Percentiles rank a stretch among this genome's conserved stretches.
Conservation (phyloP, 106 monocot species). For the Dendrobium officinale region DNA sequence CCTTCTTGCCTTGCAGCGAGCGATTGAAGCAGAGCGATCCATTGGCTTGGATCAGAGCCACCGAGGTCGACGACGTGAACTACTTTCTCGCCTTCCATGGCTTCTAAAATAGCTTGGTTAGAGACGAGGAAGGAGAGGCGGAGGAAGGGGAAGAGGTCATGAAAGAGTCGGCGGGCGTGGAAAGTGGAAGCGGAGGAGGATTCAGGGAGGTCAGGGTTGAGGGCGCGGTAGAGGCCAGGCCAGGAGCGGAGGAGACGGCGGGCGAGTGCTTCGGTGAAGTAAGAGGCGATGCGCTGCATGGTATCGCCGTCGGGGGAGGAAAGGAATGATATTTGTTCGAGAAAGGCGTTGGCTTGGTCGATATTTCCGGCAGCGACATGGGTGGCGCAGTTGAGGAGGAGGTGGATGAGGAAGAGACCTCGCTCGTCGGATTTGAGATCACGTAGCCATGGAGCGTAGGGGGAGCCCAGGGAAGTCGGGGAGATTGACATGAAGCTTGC, state of each 20-base stretch:
- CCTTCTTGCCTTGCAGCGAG: slow-evolving; percentile 25
- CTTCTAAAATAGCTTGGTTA: slow-evolving; percentile 49
- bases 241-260: slow-evolving; percentile 29
- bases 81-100: slow-evolving; percentile 43
- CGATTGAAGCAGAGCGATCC: slow-evolving; percentile 38
- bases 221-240: slow-evolving; percentile 34
- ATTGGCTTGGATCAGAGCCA: slow-evolving; percentile 32
- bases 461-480: not conserved
- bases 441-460: slow-evolving; percentile 6
- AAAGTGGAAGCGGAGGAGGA: slow-evolving; percentile 7
- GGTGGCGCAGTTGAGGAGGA: slow-evolving; percentile 33
- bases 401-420: slow-evolving; percentile 31
- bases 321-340: slow-evolving; percentile 37
- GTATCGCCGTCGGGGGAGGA: slow-evolving; percentile 27
- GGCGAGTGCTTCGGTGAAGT: slow-evolving; percentile 45
- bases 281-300: slow-evolving; percentile 39
- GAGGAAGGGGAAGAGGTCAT: slow-evolving; percentile 50
- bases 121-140: slow-evolving; percentile 28
- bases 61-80: slow-evolving; percentile 56
- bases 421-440: slow-evolving; percentile 27
- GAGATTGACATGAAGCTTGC: slow-evolving; percentile 20
- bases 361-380: slow-evolving; percentile 29
- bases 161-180: slow-evolving; percentile 26
- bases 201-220: slow-evolving; percentile 6
- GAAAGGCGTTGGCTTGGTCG: slow-evolving; percentile 33